Base-by-base conservation (phyloP, 441 rosid species). In the Jatropha podagrica region DNA sequence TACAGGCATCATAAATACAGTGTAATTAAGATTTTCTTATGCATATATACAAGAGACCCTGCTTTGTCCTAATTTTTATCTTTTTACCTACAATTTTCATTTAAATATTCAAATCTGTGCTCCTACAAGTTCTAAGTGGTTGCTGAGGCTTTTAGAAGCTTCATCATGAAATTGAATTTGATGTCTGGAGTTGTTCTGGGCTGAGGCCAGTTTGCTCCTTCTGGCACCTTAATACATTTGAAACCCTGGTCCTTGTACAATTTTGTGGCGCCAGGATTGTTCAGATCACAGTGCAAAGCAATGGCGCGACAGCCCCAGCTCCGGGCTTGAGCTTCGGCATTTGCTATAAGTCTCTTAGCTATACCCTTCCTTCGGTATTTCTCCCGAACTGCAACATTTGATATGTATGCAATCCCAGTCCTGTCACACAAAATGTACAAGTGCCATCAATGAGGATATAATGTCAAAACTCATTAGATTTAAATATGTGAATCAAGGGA, bases 331-430 rank as follows among this genome's bases (percentile, higher is more conserved):
- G 93, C 89, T 86, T 95, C 97, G 12, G 96, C 99, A 79, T 89
- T 88, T 68, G 86, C 91, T 60, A 93, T 65, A 17, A 93, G 97
- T 79, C 84, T 83, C 82, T 91, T 93, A 0, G 90, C 98, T 85
- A 93, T 90, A 72, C 98, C 99, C 83, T 88, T 91, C 59, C 90
- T 79, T 0, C 95, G 81, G 80, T 83, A 90, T 77, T 75, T 88
- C 84, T 91, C 94, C 7, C 94, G 83, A 10, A 95, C 99, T 0
- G 96, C 99, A 37, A 95, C 98, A 46, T 92, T 93, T 17, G 99
- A 95, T 86, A 93, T 77, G 81, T 93, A 95, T 13, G 96, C 99
- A 46, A 93, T 84, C 84, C 96, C 97, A 4, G 93, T 89, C 91
- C 99, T 93, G 81, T 7, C 10, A 11, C 48, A 44, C 48, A 44